phyloP scores from a whole-genome alignment of 2,329 filamentous ascomycete species.

The Claviceps quebecensis region DNA sequence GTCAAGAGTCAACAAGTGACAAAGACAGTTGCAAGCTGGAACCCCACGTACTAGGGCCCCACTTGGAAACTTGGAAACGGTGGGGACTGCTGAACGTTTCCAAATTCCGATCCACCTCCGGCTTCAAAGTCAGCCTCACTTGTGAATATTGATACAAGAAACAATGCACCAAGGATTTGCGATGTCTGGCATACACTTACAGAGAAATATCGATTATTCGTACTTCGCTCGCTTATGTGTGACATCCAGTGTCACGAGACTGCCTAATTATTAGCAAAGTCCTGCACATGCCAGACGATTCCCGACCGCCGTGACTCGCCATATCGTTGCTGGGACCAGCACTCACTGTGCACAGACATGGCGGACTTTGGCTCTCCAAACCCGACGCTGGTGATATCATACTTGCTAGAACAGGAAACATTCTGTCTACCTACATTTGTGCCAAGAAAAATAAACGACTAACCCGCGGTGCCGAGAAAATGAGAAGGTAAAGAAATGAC shows the following conservation, averaged over 20 bases:
- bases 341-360: neutral
- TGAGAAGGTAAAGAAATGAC: neutral
- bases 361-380: neutral
- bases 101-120: too few species aligned
- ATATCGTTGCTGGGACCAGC: neutral
- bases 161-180: neutral
- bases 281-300: constrained; percentile 1
- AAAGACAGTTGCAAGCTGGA: too few species aligned
- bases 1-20: too few species aligned
- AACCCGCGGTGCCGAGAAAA: neutral
- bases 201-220: neutral
- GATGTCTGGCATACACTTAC: neutral
- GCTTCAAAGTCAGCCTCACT: too few species aligned
- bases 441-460: too few species aligned
- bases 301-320: neutral
- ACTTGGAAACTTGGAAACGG: too few species aligned
- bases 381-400: neutral
- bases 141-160: too few species aligned
- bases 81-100: too few species aligned
- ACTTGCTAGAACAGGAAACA: neutral
- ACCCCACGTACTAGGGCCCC: too few species aligned
- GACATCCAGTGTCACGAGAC: constrained; percentile 2
- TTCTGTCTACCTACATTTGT: too few species aligned
- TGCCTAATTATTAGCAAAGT: neutral
- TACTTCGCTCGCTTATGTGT: neutral